These are phyloP conservation scores for Penstemon eatonii DNA, from an alignment of 257 asterid genomes.

Conservation along the genomic window DNA sequence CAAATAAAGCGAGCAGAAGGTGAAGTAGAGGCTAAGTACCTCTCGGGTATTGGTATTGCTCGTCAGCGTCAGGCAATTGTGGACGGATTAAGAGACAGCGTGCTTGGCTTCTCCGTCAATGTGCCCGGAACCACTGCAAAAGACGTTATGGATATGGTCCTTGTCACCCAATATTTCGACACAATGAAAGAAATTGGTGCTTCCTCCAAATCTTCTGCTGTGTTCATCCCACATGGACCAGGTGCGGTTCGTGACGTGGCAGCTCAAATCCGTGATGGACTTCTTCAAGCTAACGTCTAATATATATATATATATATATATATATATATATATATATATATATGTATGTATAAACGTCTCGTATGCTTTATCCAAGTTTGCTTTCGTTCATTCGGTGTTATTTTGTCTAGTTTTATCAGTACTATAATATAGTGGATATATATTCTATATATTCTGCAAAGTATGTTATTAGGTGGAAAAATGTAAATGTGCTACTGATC, in stretches of 20 bases:
- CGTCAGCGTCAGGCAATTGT: slow-evolving; percentile 86
- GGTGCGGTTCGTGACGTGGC: slow-evolving; percentile 65
- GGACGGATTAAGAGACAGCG: slow-evolving; percentile 79
- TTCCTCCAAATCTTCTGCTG: too few relatives aligned
- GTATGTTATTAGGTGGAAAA: neutral
- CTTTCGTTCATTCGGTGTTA: neutral
- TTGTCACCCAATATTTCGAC: too few relatives aligned
- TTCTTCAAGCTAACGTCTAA: slow-evolving; percentile 49
- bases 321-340: too few relatives aligned
- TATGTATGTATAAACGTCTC: too few relatives aligned
- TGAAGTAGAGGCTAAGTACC: slow-evolving; percentile 75
- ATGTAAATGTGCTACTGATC: slow-evolving; percentile 19
- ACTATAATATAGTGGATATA: slow-evolving; percentile 16
- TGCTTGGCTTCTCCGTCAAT: slow-evolving; percentile 64
- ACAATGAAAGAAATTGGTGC: too few relatives aligned
- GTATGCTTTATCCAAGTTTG: slow-evolving; percentile 14
- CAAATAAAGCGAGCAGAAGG: too few relatives aligned
- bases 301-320: too few relatives aligned
- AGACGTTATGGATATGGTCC: too few relatives aligned
- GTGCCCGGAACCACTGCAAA: slow-evolving; percentile 60
- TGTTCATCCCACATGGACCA: too few relatives aligned
- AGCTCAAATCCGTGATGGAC: slow-evolving; percentile 71
- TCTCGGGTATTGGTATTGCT: slow-evolving; percentile 73
- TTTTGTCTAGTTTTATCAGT: neutral
- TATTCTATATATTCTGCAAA: too few relatives aligned